Evolutionary conservation across 306 rosid genomes (phyloP), one percentile per base, ranked within the genome.

Genomic region (Begonia loranthoides): DNA sequence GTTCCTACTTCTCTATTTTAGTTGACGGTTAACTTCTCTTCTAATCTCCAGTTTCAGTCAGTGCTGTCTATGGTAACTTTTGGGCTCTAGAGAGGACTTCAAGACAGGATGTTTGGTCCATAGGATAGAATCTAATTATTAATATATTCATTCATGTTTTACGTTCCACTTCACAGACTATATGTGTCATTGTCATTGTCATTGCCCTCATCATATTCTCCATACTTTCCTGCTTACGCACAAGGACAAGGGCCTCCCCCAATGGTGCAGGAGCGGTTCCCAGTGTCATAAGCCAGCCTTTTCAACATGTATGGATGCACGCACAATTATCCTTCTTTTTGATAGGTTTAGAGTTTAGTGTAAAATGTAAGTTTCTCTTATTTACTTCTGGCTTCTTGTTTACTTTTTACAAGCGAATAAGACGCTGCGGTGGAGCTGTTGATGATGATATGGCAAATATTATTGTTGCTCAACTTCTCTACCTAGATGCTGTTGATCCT

Each of bases 211-310:
- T n/a, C n/a, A 9, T 72, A 87, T 45, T 90, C 95, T 5, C 79
- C 88, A 4, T 80, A 78, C 77, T 80, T 80, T 50, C 94, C 94
- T 53, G 49, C 70, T 9, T 72, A 76, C 57, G 96, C 94, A 10
- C 92, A 83, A 67, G 99, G 92, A 51, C 96, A 90, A 81, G 99
- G 99, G 8, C 99, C 99, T 0, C 87, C 95, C 1, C 99, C 99
- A 9, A 83, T 86, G 99, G 84, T 86, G 62, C 79, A 70, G 56
- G 99, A 90, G 68, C 94, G 99, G 56, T 83, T 90, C 70, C 94
- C 60, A 83, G 96, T 68, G 96, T 90, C 58, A 78, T 90, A 61
- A 83, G 96, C 64, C 99, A 90, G 75, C 99, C 86, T 69, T 90
- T 90, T 70, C 96, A 86, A 76, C 71, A 90, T 74, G 99, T 90